Evolutionary conservation across 257 asterid genomes (phyloP).

Genomic region (Lithospermum erythrorhizon): DNA sequence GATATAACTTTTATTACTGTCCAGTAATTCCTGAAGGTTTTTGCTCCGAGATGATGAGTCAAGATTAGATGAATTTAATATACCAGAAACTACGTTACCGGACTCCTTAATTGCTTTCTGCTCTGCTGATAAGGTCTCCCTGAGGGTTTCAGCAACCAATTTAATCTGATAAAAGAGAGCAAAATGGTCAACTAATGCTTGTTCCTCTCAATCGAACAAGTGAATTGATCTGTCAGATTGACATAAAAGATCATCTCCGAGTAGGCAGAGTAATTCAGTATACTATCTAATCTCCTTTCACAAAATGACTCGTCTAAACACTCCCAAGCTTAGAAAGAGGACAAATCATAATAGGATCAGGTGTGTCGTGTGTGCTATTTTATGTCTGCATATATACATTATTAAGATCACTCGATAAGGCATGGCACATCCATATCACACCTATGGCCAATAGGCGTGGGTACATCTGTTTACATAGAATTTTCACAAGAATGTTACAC

Average conservation of each 20-base stretch:
- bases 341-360: too few relatives aligned
- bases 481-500: too few relatives aligned
- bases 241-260: neutral
- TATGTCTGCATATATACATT: too few relatives aligned
- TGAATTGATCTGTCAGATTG: neutral
- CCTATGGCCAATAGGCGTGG: too few relatives aligned
- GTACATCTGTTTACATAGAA: too few relatives aligned
- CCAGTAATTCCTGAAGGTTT: slow-evolving; percentile 54
- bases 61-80: slow-evolving; percentile 44
- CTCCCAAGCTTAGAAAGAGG: too few relatives aligned
- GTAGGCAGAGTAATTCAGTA: neutral
- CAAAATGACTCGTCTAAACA: neutral
- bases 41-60: slow-evolving; percentile 42
- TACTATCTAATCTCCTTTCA: neutral
- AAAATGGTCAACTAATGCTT: neutral
- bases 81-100: slow-evolving; percentile 57
- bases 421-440: too few relatives aligned
- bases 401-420: too few relatives aligned
- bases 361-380: too few relatives aligned
- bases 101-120: slow-evolving; percentile 38
- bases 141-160: slow-evolving; percentile 46
- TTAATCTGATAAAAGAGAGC: slow-evolving; percentile 35
- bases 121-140: slow-evolving; percentile 40
- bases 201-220: neutral
- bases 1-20: slow-evolving; percentile 26